Conservation (phyloP, 1,284 basidiomycete genomes). For the Marasmius fiardii region DNA sequence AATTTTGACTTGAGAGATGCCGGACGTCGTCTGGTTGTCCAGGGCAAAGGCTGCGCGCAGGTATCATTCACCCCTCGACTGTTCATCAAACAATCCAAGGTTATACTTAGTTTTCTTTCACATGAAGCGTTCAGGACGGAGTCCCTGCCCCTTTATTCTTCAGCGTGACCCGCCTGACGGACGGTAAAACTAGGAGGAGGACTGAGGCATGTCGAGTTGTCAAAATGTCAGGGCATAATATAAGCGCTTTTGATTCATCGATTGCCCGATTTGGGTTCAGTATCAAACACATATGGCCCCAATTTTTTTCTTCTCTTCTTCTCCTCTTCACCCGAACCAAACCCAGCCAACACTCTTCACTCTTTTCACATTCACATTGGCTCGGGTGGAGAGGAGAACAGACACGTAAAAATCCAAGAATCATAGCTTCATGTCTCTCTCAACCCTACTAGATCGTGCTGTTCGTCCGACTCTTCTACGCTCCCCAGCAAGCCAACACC, state of each 20-base stretch:
- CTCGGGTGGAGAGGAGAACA: constrained; percentile 47
- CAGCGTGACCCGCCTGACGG: too few relatives aligned
- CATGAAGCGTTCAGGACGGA: too few relatives aligned
- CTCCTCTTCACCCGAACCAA: constrained; percentile 37
- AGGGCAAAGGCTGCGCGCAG: too few relatives aligned
- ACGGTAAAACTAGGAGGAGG: too few relatives aligned
- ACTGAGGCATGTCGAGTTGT: too few relatives aligned
- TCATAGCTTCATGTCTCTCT: constrained; percentile 29
- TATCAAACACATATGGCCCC: background rate
- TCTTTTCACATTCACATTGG: background rate
- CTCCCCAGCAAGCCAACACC: constrained; percentile 37
- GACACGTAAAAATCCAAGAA: constrained; percentile 24
- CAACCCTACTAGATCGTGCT: constrained; percentile 15
- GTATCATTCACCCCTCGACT: too few relatives aligned
- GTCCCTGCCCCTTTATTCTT: too few relatives aligned
- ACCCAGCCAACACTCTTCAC: background rate
- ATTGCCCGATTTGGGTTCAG: background rate
- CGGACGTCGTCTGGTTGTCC: too few relatives aligned
- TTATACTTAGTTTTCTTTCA: too few relatives aligned
- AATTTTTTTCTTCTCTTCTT: constrained; percentile 19
- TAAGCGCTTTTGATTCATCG: background rate
- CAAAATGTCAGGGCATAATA: background rate
- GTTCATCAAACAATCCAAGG: too few relatives aligned
- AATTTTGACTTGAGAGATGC: too few relatives aligned
- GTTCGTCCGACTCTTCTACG: constrained; percentile 42